Conservation (phyloP, 768 basidiomycete genomes). For the Nevesoporus exiguus region DNA sequence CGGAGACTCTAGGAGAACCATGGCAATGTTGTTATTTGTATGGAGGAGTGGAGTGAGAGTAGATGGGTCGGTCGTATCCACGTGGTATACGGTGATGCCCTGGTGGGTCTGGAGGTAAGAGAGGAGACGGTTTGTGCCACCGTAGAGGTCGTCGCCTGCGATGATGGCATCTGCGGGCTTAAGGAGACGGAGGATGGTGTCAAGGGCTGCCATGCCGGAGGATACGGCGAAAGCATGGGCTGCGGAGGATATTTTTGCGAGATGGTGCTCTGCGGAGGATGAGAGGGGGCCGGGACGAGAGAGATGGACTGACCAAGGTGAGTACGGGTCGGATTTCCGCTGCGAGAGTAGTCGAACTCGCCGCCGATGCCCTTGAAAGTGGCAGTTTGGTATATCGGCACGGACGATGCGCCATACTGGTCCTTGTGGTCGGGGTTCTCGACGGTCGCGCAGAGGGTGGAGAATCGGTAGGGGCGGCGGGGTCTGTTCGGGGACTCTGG, state of each 20-base stretch:
- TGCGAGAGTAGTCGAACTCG: slow-evolving; percentile 90
- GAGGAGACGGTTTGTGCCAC: slow-evolving; percentile 94
- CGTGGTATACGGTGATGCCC: slow-evolving; percentile 87
- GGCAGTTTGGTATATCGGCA: slow-evolving; percentile 97
- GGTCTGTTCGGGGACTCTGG: slow-evolving; percentile 69
- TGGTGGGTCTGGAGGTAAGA: slow-evolving; percentile 84
- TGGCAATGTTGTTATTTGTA: slow-evolving; percentile 67
- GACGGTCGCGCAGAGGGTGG: slow-evolving; percentile 88
- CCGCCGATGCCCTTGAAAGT: slow-evolving; percentile 95
- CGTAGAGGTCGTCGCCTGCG: slow-evolving; percentile 96
- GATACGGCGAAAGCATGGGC: slow-evolving; percentile 87
- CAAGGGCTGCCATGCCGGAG: slow-evolving; percentile 97
- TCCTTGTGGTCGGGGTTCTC: slow-evolving; percentile 92
- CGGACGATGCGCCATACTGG: slow-evolving; percentile 90
- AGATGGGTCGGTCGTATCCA: slow-evolving; percentile 81
- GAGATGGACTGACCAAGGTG: slow-evolving; percentile 71
- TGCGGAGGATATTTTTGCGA: slow-evolving; percentile 95
- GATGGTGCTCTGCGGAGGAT: slow-evolving; percentile 74
- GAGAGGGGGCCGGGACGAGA: neutral
- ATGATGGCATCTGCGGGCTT: slow-evolving; percentile 96
- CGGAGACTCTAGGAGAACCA: slow-evolving; percentile 96
- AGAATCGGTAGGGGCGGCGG: slow-evolving; percentile 80
- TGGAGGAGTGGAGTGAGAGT: slow-evolving; percentile 61
- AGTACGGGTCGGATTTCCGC: slow-evolving; percentile 94
- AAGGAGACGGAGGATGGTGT: slow-evolving; percentile 89